Evolutionary conservation across 768 basidiomycete genomes (phyloP), one percentile per base, ranked within the genome.

Genomic region (Suillus hirtellus): DNA sequence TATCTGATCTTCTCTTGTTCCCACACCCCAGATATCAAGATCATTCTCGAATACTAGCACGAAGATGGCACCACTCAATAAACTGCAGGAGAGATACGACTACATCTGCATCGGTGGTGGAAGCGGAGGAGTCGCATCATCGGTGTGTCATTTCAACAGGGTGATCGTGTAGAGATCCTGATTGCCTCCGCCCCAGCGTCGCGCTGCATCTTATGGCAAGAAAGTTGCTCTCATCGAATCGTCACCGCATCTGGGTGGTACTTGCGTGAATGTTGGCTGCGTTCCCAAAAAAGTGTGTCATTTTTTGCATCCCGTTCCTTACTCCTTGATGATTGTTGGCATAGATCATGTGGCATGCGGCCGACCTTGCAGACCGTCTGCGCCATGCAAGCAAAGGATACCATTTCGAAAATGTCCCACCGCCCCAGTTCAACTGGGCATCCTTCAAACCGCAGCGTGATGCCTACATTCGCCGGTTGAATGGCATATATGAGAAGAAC

Each of bases 211-310:
- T 19, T 95, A 98, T 75, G 96, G 96, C 46, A 93, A 91, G 75
- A 96, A 95, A 76, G 93, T 94, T 60, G 96, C 95, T 14, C 78
- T 98, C 34, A 85, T 98, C 17, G 97, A 99, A 73, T 81, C 79
- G 52, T 84, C 86, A 5, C 83, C 86, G 11, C 72, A 83, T 46
- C 83, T 96, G 3, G 97, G 97, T 40, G 97, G 96, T 59, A 98
- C 96, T 43, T 99, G 97, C 73, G 97, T 99, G 64, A 98, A 98
- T 75, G 96, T 99, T 64, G 96, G 95, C 70, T 98, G 96, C 79
- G 95, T 99, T 6, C 97, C 97, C 17, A 99, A 99, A 80, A 99
- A 97, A 82, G 94, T 87, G 58, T 55, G 78, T 42, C 17, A 68
- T 21, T 56, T 52, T 10, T 40, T 4, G 50, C 31, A 43, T 63